These are phyloP conservation scores for Rutstroemia sp. DNA, from an alignment of 2,329 filamentous ascomycete genomes.

Conservation along the genomic window DNA sequence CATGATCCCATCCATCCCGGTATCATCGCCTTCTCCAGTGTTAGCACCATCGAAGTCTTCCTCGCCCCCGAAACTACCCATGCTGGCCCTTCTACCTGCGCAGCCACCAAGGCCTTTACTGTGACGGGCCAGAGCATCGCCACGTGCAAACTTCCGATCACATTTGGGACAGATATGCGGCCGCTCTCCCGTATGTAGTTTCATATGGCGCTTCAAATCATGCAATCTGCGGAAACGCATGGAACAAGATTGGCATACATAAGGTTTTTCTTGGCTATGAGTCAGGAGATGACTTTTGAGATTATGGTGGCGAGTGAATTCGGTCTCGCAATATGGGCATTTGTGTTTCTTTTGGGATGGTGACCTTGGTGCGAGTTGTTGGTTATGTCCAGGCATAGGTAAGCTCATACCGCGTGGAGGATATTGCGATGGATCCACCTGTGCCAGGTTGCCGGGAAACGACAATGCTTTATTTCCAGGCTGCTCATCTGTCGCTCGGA, in stretches of 20 bases:
- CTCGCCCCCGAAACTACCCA: conserved; percentile 73
- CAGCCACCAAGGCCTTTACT: conserved; percentile 95
- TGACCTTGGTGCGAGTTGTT: conserved; percentile 52
- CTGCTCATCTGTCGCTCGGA: conserved; percentile 22
- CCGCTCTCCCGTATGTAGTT: conserved; percentile 92
- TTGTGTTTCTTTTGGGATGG: conserved; percentile 85
- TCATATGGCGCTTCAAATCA: conserved; percentile 91
- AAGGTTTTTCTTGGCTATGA: conserved; percentile 97
- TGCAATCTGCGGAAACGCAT: conserved; percentile 89
- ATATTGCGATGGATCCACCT: conserved; percentile 20
- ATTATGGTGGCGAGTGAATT: conserved; percentile 96
- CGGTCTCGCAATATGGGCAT: conserved; percentile 92
- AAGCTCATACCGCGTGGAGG: conserved; percentile 47
- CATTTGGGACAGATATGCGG: conserved; percentile 94
- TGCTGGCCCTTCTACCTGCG: conserved; percentile 80
- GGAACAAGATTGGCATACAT: conserved; percentile 86
- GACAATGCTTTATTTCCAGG: conserved; percentile 24
- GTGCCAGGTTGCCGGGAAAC: conserved; percentile 27
- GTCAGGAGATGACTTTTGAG: conserved; percentile 95
- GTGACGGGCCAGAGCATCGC: conserved; percentile 88
- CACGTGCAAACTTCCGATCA: conserved; percentile 87
- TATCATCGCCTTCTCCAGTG: conserved; percentile 46
- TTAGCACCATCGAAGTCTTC: conserved; percentile 59
- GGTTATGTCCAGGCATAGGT: conserved; percentile 42
- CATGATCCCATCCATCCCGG: conserved; percentile 47